Conservation (phyloP, 164 flowering plant species). For the Tetrastigma voinierianum region DNA sequence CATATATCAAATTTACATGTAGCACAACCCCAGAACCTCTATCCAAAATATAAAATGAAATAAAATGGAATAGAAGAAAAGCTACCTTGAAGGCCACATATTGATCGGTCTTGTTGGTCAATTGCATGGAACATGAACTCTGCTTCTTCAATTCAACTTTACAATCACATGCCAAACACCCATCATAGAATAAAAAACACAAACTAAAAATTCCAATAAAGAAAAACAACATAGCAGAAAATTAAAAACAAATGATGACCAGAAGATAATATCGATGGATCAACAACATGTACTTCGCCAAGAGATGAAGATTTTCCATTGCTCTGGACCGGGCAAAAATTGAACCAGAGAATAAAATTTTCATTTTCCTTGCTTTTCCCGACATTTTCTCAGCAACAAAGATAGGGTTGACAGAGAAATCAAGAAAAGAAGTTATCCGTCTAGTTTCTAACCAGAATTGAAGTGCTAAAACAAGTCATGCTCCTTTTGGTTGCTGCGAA, state of each 20-base stretch:
- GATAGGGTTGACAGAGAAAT: too few species aligned
- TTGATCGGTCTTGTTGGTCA: slow-evolving; percentile 72
- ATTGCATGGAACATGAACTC: slow-evolving; percentile 79
- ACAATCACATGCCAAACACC: slow-evolving; percentile 7
- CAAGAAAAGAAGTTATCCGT: background rate
- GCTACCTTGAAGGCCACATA: slow-evolving; percentile 84
- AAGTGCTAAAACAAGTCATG: too few species aligned
- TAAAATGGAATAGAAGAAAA: background rate
- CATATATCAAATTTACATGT: slow-evolving; percentile 1
- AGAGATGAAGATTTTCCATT: too few species aligned
- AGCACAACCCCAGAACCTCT: background rate
- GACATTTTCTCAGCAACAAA: too few species aligned
- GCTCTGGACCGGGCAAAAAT: too few species aligned
- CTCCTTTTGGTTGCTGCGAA: too few species aligned
- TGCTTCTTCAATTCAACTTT: slow-evolving; percentile 88
- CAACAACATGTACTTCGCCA: too few species aligned
- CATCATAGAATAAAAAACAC: background rate
- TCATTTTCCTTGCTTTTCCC: too few species aligned
- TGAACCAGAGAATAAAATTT: too few species aligned
- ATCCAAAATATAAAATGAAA: background rate
- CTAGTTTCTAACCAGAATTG: too few species aligned
- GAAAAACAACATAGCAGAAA: background rate
- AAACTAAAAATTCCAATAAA: background rate
- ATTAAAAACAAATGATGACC: background rate
- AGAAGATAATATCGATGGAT: too few species aligned